Evolutionary conservation across 1,139 yeast species (phyloP), one percentile per base, ranked within the genome.

Genomic region (Candida sp.): DNA sequence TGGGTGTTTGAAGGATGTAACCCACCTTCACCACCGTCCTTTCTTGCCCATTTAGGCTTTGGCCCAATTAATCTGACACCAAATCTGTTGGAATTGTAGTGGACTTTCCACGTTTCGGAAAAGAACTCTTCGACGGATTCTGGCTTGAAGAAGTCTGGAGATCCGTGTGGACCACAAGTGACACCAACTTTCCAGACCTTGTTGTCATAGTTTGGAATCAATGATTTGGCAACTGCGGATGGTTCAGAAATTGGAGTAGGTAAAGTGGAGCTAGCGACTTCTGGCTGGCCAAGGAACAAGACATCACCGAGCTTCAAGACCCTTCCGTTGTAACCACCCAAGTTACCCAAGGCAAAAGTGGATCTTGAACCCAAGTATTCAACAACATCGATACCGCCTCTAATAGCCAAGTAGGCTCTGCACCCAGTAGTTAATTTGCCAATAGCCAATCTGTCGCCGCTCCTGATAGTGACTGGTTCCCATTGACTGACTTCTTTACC

Each of bases 11-110:
- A 92, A 49, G 99, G 99, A 74, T 94, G 99, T 65, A 93, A 77
- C 52, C 99, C 99, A 54, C 96, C 98, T 66, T 92, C 97, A 51
- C 98, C 99, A 72, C 98, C 99, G 69, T 92, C 97, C n/a, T 80
- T 69, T 73, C 98, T 85, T 7, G 98, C 97, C 98, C 98, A 94
- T 65, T 83, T 80, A 7, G 98, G 99, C 69, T 92, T 93, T 53
- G 98, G 98, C 46, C 98, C 99, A 57, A 90, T 85, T 60, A 94
- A 78, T 67, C 98, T 84, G 41, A 94, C 96, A 67, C 98, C 99
- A 70, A 93, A 93, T 70, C 98, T 82, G 72, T 94, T 94, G 39
- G 98, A 92, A 73, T 94, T 94, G 77, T 94, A 94, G 68, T 94
- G 98, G 45, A 93, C 93, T 70, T 92, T 93, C 98, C 98, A 93